These are phyloP conservation scores for Diatrype stigma DNA, from an alignment of 2,329 filamentous ascomycete genomes.

Conservation along the genomic window DNA sequence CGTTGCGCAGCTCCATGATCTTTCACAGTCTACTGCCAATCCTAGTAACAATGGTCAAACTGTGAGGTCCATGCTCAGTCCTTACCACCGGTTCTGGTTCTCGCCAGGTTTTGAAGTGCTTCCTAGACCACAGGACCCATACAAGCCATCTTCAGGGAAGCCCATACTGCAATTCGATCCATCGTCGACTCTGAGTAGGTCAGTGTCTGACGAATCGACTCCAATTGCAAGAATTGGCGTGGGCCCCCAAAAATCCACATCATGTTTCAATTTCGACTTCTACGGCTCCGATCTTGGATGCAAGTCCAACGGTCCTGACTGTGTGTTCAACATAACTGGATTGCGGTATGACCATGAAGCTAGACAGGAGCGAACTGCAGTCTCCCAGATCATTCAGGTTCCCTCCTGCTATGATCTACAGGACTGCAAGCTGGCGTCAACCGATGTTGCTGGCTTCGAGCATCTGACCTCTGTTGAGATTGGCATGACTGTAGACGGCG, in stretches of 20 bases:
- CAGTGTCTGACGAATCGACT: conserved; percentile 7
- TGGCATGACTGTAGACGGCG: conserved; percentile 32
- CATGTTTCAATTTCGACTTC: conserved; percentile 26
- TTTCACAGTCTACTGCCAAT: conserved; percentile 12
- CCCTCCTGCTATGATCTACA: conserved; percentile 16
- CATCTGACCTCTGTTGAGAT: conserved; percentile 33
- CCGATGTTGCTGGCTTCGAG: conserved; percentile 18
- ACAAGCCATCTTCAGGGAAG: conserved; percentile 24
- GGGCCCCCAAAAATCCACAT: conserved; percentile 16
- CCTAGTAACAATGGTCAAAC: conserved; percentile 9
- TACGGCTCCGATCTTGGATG: conserved; percentile 23
- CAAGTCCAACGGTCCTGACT: conserved; percentile 19
- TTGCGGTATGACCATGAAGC: conserved; percentile 17
- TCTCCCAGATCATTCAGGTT: conserved; percentile 15
- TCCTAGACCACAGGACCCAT: conserved; percentile 13
- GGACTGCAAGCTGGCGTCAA: conserved; percentile 18
- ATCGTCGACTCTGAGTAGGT: conserved; percentile 16
- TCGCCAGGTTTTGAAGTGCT: conserved; percentile 20
- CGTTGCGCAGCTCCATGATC: conserved; percentile 21
- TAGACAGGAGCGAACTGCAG: conserved; percentile 9
- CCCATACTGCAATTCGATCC: conserved; percentile 27
- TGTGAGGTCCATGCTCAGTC: conserved; percentile 19
- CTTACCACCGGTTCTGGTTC: conserved; percentile 28
- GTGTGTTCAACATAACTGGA: conserved; percentile 25
- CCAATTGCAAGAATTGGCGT: conserved; percentile 21